Evolutionary conservation across 352 stramenopile genomes (phyloP), one percentile per base, ranked within the genome.

Genomic region (Globisporangium cylindrosporum): DNA sequence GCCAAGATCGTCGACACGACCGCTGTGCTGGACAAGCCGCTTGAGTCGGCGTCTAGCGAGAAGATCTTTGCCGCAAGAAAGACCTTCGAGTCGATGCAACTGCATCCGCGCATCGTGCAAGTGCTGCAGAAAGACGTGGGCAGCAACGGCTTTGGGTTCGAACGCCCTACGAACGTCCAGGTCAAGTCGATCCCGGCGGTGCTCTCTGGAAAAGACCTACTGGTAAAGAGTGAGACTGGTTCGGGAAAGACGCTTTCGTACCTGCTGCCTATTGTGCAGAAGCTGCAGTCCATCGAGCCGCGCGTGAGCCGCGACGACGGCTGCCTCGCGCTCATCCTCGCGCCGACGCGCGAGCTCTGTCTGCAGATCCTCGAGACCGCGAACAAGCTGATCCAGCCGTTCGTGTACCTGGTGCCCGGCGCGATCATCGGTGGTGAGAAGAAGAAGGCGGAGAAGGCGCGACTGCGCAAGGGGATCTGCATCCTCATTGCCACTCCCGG

Each of bases 401-500:
- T 99, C 49, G 94, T 98, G 24, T 94, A 83, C 61, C 67, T 98
- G 20, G 85, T 93, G 8, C 85, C 85, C 1, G 79, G 90, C 59
- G 75, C 91, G 62, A 96, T 98, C 59, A 98, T 99, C 61, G 97
- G 97, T 80, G 97, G 97, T 43, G 94, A 97, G 55, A 94, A 98
- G 66, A 92, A 97, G 56, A 91, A 97, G 59, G 80, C 90, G 1
- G 92, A 99, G 76, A 89, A 92, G 54, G 82, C 84, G 62, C 77
- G 85, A 8, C 71, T 94, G 18, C 84, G 96, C 53, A 93, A 96
- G 67, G 97, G 97, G 9, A 97, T 97, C 29, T 94, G 98, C 70
- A 92, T 99, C 27, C 83, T 99, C 4, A 93, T 99, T 56, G 97
- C 97, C 5, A 99, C 98, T 41, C 98, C 98, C 3, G 98, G 98